phyloP scores from a whole-genome alignment of 73 alveolate species.

The Paramecium bursaria region DNA sequence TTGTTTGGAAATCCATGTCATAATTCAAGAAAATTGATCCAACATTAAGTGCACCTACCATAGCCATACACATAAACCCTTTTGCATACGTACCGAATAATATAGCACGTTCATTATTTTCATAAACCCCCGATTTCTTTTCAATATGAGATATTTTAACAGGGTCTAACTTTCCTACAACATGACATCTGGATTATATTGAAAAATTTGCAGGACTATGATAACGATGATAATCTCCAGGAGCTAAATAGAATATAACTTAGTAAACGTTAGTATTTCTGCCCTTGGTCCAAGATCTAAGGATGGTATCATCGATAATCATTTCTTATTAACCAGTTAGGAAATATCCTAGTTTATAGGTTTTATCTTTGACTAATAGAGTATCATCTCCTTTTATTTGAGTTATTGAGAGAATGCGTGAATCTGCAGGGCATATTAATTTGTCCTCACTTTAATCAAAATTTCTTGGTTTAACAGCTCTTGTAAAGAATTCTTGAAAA shows the following conservation, averaged over 20 bases:
- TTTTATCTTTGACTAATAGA: constrained; percentile 69
- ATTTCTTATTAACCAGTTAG: constrained; percentile 66
- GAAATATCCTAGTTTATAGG: constrained; percentile 74
- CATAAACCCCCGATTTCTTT: constrained; percentile 53
- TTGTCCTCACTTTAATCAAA: constrained; percentile 7
- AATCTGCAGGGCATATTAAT: constrained; percentile 75
- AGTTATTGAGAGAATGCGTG: constrained; percentile 69
- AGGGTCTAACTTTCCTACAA: constrained; percentile 73
- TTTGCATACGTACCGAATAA: constrained; percentile 70
- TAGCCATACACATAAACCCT: constrained; percentile 70
- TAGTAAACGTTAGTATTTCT: constrained; percentile 32
- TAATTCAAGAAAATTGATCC: constrained; percentile 74
- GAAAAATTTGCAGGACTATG: constrained; percentile 70
- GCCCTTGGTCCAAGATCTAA: constrained; percentile 49
- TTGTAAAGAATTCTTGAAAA: constrained; percentile 72
- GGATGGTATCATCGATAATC: constrained; percentile 42
- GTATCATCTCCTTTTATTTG: constrained; percentile 65
- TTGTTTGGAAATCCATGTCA: constrained; percentile 70
- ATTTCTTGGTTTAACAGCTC: constrained; percentile 64
- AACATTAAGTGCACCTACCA: constrained; percentile 77
- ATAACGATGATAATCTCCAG: constrained; percentile 79
- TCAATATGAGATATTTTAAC: constrained; percentile 69
- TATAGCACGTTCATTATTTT: constrained; percentile 74
- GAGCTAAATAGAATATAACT: constrained; percentile 71
- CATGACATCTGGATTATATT: constrained; percentile 66